These are phyloP conservation scores for Hyaloscypha bicolor DNA, from an alignment of 495 filamentous ascomycete species.

Conservation along the genomic window DNA sequence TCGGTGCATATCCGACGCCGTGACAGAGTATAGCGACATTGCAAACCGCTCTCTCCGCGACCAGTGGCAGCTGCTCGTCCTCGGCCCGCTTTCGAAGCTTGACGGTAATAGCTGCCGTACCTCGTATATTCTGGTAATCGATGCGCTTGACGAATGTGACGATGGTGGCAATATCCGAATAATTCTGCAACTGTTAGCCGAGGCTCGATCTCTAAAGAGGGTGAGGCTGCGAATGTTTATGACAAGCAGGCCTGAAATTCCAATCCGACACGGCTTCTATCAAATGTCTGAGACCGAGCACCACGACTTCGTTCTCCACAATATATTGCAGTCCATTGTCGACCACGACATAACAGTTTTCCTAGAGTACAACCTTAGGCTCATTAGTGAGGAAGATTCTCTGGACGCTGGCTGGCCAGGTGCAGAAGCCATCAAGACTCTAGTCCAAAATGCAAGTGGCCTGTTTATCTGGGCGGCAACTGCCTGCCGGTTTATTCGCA, in stretches of 20 bases:
- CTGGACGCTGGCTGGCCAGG: constrained; percentile 11
- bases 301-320: constrained; percentile 9
- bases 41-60: constrained; percentile 17
- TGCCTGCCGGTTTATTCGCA: constrained; percentile 17
- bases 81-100: constrained; percentile 28
- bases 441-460: constrained; percentile 12
- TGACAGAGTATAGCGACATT: constrained; percentile 20
- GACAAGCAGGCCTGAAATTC: constrained; percentile 39
- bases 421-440: background rate
- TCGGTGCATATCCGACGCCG: constrained; percentile 19
- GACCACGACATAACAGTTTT: constrained; percentile 20
- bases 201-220: constrained; percentile 23
- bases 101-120: constrained; percentile 36
- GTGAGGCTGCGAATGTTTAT: constrained; percentile 27
- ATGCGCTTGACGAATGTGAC: constrained; percentile 33
- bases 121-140: constrained; percentile 24
- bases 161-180: constrained; percentile 24
- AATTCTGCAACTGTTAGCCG: constrained; percentile 28
- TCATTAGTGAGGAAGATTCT: constrained; percentile 9
- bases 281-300: constrained; percentile 18
- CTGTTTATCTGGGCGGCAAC: background rate
- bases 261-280: constrained; percentile 25
- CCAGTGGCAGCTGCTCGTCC: constrained; percentile 28
- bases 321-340: constrained; percentile 12
- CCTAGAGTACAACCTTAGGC: constrained; percentile 20